A percentile compares a stretch with the other conserved stretches of the same genome.
phyloP scores from a whole-genome alignment of 139 green algal genomes.

The Gonium pectorale region DNA sequence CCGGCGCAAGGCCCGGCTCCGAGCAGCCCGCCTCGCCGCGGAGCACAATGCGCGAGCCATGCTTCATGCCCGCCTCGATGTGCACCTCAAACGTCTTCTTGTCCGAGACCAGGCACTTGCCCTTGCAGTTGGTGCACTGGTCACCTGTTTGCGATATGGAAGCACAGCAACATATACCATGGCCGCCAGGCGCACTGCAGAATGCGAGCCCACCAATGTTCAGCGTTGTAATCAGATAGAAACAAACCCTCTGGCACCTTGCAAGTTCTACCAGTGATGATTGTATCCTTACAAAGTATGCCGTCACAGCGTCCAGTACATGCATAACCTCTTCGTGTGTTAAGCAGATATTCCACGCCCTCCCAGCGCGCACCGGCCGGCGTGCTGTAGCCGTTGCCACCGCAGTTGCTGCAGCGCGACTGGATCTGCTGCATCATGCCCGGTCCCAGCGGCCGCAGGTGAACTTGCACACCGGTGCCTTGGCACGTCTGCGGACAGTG shows the following conservation, averaged over 20 bases:
- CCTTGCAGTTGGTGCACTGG: slow-evolving; percentile 83
- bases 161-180: too few species aligned
- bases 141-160: too few species aligned
- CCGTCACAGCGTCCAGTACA: too few species aligned
- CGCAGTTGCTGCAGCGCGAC: slow-evolving; percentile 87
- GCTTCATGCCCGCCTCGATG: slow-evolving; percentile 94
- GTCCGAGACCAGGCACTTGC: slow-evolving; percentile 84
- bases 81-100: slow-evolving; percentile 98
- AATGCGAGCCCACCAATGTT: too few species aligned
- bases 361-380: slow-evolving; percentile 54
- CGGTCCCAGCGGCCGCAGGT: slow-evolving; percentile 92
- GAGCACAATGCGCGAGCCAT: slow-evolving; percentile 90
- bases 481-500: slow-evolving; percentile 85
- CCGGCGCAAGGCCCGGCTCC: slow-evolving; percentile 80
- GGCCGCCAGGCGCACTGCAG: too few species aligned
- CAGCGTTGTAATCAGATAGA: too few species aligned
- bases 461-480: slow-evolving; percentile 90
- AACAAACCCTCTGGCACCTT: too few species aligned
- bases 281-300: too few species aligned
- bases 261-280: too few species aligned
- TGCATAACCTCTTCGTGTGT: too few species aligned
- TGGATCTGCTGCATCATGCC: slow-evolving; percentile 99
- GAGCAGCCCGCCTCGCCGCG: slow-evolving; percentile 92
- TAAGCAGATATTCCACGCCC: too few species aligned
- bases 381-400: slow-evolving; percentile 78